A percentile compares a stretch with the other conserved stretches of the same genome.
phyloP scores from a whole-genome alignment of 2,329 filamentous ascomycete species.

The Graphilbum sp. region DNA sequence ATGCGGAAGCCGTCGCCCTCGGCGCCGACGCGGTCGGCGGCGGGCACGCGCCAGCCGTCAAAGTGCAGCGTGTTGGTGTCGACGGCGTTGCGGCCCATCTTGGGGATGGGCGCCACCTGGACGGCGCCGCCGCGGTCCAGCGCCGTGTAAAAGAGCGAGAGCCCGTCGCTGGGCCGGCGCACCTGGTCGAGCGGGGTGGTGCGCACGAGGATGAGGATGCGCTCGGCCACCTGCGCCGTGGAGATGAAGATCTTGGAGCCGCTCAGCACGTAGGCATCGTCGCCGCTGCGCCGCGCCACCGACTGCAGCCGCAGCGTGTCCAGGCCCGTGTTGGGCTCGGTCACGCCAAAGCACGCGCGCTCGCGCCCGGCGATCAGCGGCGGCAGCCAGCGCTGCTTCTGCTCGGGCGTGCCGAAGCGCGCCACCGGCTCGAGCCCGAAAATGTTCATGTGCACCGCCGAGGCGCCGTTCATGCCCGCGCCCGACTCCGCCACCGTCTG shows the following conservation, averaged over 20 bases:
- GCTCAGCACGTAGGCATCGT: conserved; percentile 43
- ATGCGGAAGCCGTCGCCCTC: conserved; percentile 68
- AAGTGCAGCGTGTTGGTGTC: conserved; percentile 83
- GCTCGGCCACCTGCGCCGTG: conserved; percentile 62
- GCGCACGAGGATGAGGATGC: conserved; percentile 69
- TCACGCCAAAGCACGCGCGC: conserved; percentile 67
- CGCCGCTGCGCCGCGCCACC: conserved; percentile 30
- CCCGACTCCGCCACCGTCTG: conserved; percentile 60
- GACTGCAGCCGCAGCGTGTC: conserved; percentile 61
- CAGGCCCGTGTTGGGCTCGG: conserved; percentile 66
- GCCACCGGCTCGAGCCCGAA: conserved; percentile 62
- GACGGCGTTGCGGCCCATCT: conserved; percentile 70
- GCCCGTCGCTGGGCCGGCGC: conserved; percentile 26
- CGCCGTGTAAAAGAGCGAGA: conserved; percentile 69
- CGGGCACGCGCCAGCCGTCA: conserved; percentile 53
- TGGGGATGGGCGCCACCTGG: conserved; percentile 56
- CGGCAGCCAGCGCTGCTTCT: conserved; percentile 47
- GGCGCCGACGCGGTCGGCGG: conserved; percentile 48
- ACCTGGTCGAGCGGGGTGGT: conserved; percentile 33
- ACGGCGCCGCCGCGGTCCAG: conserved; percentile 42
- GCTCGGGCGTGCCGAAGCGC: conserved; percentile 51
- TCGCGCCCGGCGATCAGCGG: conserved; percentile 56
- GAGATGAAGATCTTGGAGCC: conserved; percentile 87
- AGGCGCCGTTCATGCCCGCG: conserved; percentile 58
- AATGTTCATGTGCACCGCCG: conserved; percentile 47